A percentile compares a stretch with the other conserved stretches of the same genome.
Conservation (phyloP, 2,329 filamentous ascomycete genomes). For the Aureobasidium sp. region DNA sequence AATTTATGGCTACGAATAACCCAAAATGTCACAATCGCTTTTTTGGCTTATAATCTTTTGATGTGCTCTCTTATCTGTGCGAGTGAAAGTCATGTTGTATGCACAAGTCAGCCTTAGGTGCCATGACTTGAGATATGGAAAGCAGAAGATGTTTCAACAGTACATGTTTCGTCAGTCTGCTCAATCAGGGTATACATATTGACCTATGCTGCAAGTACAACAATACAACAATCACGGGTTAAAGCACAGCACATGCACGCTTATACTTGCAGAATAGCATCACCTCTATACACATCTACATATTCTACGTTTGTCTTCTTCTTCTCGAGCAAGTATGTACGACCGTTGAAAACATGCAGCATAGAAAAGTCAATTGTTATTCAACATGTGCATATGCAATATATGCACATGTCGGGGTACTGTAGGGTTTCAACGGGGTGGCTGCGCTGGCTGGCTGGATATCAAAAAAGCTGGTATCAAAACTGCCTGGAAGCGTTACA, state of each 20-base stretch:
- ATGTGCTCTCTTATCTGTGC: not conserved
- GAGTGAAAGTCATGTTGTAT: no score
- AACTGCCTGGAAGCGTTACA: no score
- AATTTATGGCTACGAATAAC: constrained; percentile 7
- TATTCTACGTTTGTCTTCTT: not conserved
- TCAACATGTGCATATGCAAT: no score
- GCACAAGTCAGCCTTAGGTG: no score
- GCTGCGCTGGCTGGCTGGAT: not conserved
- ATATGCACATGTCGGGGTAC: not conserved
- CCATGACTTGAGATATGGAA: no score
- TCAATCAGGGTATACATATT: not conserved
- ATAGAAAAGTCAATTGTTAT: not conserved
- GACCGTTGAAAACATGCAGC: not conserved
- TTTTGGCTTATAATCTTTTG: not conserved
- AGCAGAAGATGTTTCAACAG: no score
- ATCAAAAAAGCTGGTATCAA: not conserved
- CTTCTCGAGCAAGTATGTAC: not conserved
- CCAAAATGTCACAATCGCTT: not conserved
- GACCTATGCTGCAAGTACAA: not conserved
- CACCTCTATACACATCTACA: not conserved
- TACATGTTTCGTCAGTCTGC: no score
- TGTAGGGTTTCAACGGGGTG: not conserved
- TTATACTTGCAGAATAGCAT: not conserved
- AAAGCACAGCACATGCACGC: not conserved
- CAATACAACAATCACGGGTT: no score